Evolutionary conservation across 2,329 filamentous ascomycete genomes (phyloP), one percentile per base, ranked within the genome.

Genomic region (Neocucurbitaria cava): DNA sequence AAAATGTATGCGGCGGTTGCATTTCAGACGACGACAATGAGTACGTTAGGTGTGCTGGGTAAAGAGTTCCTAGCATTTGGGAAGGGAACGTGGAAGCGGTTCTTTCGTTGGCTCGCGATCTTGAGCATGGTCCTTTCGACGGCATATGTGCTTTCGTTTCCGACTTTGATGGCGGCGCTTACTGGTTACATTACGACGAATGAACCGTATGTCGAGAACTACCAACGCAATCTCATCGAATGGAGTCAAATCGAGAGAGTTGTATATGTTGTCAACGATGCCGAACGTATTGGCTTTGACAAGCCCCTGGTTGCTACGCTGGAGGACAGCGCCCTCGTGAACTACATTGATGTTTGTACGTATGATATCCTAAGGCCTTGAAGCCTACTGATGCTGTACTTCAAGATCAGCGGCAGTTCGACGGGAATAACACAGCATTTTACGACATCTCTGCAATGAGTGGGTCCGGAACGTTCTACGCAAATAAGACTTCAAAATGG

Each of bases 81-180:
- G 0, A 49, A 66, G 30, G 45, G 36, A 17, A 64, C 41, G 0
- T 70, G 70, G 69, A 57, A 53, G 20, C 55, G 58, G 23, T 66
- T 70, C 3, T 72, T 76, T n/a, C 53, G 71, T 13, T 77, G 73
- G 71, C 50, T 73, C 28, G 66, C 62, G 1, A 50, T 72, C 33
- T 41, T 71, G 11, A 60, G 63, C 15, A 73, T 75, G 54, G 49
- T 76, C 3, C 54, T 77, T 9, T 64, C 62, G 5, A 70, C 66
- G 4, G 23, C 70, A 3, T 77, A 74, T 52, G 70, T 76, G 30
- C 56, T 77, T 7, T 57, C 65, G 6, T 72, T 76, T 24, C 74
- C 75, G 15, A 77, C 75, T 2, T 58, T 76, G 8, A 65, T 76
- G 59, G 70, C 66, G 3, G 75, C 75, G 4, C 75, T 77, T 72